Evolutionary conservation across 768 basidiomycete genomes (phyloP).

Genomic region (Favolaschia claudopus): DNA sequence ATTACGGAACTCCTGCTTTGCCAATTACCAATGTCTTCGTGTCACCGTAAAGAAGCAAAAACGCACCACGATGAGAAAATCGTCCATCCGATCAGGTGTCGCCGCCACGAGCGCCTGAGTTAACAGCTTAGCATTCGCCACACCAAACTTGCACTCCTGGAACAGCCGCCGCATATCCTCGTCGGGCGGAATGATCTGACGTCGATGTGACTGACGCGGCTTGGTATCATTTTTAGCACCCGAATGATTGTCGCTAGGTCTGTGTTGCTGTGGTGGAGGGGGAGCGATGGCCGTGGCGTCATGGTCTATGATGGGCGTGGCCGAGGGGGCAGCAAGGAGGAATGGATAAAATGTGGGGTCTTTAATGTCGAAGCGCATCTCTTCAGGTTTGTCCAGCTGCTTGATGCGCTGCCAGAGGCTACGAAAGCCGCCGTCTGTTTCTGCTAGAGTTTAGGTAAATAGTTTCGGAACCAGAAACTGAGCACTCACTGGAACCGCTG

Average conservation of each 20-base stretch:
- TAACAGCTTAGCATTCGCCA: conserved; percentile 80
- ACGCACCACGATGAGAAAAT: conserved; percentile 73
- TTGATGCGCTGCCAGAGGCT: conserved; percentile 85
- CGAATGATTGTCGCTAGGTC: conserved; percentile 27
- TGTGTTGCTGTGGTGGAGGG: conserved; percentile 45
- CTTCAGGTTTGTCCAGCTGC: conserved; percentile 80
- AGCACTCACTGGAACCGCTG: conserved; percentile 56
- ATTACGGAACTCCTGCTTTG: conserved; percentile 86
- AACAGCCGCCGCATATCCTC: conserved; percentile 86
- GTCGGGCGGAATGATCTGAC: conserved; percentile 67
- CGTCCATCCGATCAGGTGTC: conserved; percentile 73
- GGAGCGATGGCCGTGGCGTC: conserved; percentile 30
- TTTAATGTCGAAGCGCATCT: conserved; percentile 77
- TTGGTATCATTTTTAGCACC: conserved; percentile 13
- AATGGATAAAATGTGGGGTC: conserved; percentile 81
- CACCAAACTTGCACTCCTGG: conserved; percentile 85
- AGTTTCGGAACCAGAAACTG: neutral
- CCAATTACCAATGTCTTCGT: no score
- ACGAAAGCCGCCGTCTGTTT: conserved; percentile 64
- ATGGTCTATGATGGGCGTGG: conserved; percentile 41
- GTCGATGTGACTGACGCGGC: conserved; percentile 24
- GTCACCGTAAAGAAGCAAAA: neutral
- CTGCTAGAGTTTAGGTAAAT: conserved; percentile 16
- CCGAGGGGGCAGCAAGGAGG: conserved; percentile 45
- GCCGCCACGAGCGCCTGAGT: conserved; percentile 74